Base-by-base conservation (phyloP, 495 filamentous ascomycete species). In the Xylaria grammica region DNA sequence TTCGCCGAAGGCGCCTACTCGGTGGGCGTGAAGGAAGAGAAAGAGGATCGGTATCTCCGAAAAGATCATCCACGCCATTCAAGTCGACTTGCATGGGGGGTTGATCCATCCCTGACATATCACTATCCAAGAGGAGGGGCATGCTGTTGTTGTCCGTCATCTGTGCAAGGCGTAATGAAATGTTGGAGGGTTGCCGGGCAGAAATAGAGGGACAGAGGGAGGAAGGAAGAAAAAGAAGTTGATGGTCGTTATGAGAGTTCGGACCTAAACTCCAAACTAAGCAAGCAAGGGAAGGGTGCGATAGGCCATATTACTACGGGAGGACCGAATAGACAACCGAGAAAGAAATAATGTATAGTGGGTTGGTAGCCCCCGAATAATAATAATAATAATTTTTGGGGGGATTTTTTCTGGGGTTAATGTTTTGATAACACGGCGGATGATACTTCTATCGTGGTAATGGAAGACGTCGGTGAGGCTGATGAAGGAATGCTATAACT, bases 41-140 rank as follows among this genome's bases (percentile, higher is more conserved):
- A 65, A 94, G 77, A 46, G 80, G 82, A 66, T 83, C 82, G 49
- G 83, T 78, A 75, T 93, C 91, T 26, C 89, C 90, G 73, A 92
- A 94, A 30, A 97, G 83, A 75, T 93, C 88, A 63, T 85, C 83
- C 34, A 86, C 89, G 60, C 91, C 87, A 62, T 90, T 86, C 62
- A 91, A 81, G 24, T 84, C 80, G 69, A 91, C 85, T 36, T 91
- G 90, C 89, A 91, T 91, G 26, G 68, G 54, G 46, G 71, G 57
- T 36, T 68, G 65, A 24, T 67, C 63, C 68, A 73, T 76, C 32
- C 67, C 54, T 20, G 61, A 53, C 36, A 70, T 66, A 56, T 54
- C 57, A 30, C 69, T 69, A 51, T 77, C 72, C 44, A 78, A 17
- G 57, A 79, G 69, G 61, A 79, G 72, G 27, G 72, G 72, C 73